Conservation (phyloP, 2,329 filamentous ascomycete species). For the Monilinia fructicola region DNA sequence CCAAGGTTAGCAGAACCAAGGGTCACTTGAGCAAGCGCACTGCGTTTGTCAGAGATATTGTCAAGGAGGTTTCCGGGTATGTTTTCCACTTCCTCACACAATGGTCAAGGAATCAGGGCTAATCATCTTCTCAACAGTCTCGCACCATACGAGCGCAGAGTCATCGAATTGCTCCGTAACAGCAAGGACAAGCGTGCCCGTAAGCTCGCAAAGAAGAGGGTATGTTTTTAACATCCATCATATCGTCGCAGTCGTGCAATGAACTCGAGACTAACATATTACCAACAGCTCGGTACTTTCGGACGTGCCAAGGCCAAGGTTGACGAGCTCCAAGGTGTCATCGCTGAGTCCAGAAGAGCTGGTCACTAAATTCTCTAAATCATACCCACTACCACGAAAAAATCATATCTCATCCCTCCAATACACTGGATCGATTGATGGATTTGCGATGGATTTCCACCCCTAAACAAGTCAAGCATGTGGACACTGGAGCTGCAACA, state of each 20-base stretch:
- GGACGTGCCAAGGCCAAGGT: constrained; percentile 99
- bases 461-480: constrained; percentile 4
- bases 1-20: constrained; percentile 82
- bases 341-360: constrained; percentile 87
- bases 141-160: constrained; percentile 94
- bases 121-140: constrained; percentile 52
- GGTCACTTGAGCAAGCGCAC: constrained; percentile 96
- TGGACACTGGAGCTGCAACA: constrained; percentile 31
- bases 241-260: background rate
- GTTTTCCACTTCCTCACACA: constrained; percentile 42
- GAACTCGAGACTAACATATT: constrained; percentile 21
- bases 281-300: constrained; percentile 85
- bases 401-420: constrained; percentile 39
- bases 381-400: constrained; percentile 25
- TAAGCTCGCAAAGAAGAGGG: constrained; percentile 99
- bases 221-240: constrained; percentile 50
- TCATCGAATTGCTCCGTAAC: constrained; percentile 99
- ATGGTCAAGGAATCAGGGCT: constrained; percentile 5
- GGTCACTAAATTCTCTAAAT: constrained; percentile 57
- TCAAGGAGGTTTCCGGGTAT: constrained; percentile 97
- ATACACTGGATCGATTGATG: constrained; percentile 8
- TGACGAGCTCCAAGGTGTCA: constrained; percentile 96
- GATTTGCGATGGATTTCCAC: constrained; percentile 11
- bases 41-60: constrained; percentile 92
- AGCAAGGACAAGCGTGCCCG: constrained; percentile 98